These are phyloP conservation scores for Pythium sp. DNA, from an alignment of 352 stramenopile species.

Conservation along the genomic window DNA sequence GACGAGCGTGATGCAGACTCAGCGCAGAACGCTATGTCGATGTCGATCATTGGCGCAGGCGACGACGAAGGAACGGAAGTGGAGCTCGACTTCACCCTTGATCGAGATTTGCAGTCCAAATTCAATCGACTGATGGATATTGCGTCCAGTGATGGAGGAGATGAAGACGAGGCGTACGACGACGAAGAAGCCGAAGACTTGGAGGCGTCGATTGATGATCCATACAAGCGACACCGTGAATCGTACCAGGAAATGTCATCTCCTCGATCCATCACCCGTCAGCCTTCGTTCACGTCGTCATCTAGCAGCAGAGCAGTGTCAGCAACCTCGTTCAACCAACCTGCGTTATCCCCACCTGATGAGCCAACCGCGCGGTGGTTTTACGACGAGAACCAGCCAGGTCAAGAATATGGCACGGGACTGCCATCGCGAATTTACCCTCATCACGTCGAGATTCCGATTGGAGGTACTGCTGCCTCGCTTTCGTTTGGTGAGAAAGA, in stretches of 20 bases:
- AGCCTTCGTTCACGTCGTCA: slow-evolving; percentile 56
- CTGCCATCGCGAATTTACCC: slow-evolving; percentile 77
- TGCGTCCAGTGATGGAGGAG: slow-evolving; percentile 38
- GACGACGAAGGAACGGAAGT: slow-evolving; percentile 75
- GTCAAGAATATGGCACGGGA: slow-evolving; percentile 36
- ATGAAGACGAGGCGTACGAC: slow-evolving; percentile 5
- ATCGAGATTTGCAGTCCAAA: slow-evolving; percentile 66
- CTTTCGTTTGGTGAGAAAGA: slow-evolving; percentile 87
- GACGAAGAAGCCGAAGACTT: slow-evolving; percentile 2
- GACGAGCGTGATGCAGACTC: slow-evolving; percentile 18
- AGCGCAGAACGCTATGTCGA: slow-evolving; percentile 56
- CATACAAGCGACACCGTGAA: slow-evolving; percentile 11
- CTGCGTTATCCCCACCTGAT: slow-evolving; percentile 56
- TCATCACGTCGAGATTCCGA: slow-evolving; percentile 86
- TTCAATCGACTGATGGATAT: slow-evolving; percentile 76
- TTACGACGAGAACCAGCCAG: slow-evolving; percentile 51
- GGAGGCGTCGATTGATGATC: slow-evolving; percentile 9
- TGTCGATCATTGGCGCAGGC: slow-evolving; percentile 78
- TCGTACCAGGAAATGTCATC: slow-evolving; percentile 36
- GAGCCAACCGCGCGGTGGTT: slow-evolving; percentile 80
- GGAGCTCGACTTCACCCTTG: slow-evolving; percentile 78
- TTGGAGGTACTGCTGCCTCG: slow-evolving; percentile 75
- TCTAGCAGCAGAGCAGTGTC: slow-evolving; percentile 44
- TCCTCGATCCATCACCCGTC: slow-evolving; percentile 42
- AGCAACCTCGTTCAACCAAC: slow-evolving; percentile 39